phyloP scores from a whole-genome alignment of 169 alveolate genomes.

The Eimeria falciformis region DNA sequence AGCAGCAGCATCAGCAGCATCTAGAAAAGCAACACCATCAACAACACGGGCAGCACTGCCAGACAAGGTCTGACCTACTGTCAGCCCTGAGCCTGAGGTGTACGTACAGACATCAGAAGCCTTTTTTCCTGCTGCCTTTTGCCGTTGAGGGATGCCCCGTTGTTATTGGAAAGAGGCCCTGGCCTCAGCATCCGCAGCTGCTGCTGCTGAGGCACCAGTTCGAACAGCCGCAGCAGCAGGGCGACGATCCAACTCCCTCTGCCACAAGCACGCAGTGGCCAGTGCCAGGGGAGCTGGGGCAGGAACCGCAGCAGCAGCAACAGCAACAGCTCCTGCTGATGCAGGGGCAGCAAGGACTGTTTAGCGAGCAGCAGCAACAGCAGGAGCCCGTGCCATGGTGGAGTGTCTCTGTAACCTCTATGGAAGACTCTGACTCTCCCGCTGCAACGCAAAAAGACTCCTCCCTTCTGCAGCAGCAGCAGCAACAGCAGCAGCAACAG shows the following conservation, averaged over 20 bases:
- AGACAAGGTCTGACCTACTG: slow-evolving; percentile 1
- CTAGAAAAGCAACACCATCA: slow-evolving; percentile 5
- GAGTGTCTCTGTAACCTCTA: background rate
- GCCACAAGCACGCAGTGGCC: too few species aligned
- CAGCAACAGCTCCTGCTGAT: slow-evolving; percentile 10
- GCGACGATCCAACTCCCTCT: background rate
- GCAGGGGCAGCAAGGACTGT: background rate
- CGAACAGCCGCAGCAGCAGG: background rate
- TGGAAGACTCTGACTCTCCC: background rate
- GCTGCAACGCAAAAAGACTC: background rate
- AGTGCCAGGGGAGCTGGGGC: background rate
- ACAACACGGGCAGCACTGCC: background rate
- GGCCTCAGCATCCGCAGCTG: slow-evolving; percentile 66
- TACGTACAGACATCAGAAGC: slow-evolving; percentile 23
- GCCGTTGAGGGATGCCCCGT: slow-evolving; percentile 64
- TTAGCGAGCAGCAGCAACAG: background rate
- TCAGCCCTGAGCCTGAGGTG: slow-evolving; percentile 32
- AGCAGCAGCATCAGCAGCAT: slow-evolving; percentile 9
- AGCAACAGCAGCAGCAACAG: slow-evolving; percentile 6
- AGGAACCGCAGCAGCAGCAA: slow-evolving; percentile 37
- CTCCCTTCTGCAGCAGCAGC: background rate
- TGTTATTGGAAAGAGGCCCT: slow-evolving; percentile 42
- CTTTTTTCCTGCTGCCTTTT: slow-evolving; percentile 51
- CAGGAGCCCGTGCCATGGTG: background rate
- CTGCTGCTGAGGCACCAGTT: slow-evolving; percentile 21